Conservation (phyloP, 139 green algal species). For the Parachlorella kessleri region DNA sequence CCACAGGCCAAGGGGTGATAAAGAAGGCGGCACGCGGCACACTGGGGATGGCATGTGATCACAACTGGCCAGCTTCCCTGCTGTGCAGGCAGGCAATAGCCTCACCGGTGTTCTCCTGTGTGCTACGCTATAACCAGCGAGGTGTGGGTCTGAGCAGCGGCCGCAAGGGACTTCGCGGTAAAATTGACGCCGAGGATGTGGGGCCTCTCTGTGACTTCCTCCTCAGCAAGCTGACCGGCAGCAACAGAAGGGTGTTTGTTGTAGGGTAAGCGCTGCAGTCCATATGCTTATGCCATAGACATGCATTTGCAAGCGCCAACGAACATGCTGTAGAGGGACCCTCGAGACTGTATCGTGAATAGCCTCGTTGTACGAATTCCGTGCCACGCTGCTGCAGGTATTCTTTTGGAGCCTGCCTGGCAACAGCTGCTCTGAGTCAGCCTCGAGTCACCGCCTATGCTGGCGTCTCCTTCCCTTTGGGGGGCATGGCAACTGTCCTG, state of each 20-base stretch:
- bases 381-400: conserved; percentile 4
- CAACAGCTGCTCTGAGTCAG: conserved; percentile 6
- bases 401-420: conserved; percentile 31
- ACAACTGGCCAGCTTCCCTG: neutral
- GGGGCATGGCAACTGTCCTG: conserved; percentile 6
- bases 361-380: neutral
- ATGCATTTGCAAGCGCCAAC: neutral
- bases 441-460: conserved; percentile 1
- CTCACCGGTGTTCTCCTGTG: neutral
- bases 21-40: neutral
- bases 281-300: neutral
- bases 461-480: conserved; percentile 28
- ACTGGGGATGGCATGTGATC: neutral
- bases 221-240: neutral
- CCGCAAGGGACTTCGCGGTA: neutral
- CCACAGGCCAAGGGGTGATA: neutral
- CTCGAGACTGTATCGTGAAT: neutral
- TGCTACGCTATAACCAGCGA: conserved; percentile 33
- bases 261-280: neutral
- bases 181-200: neutral
- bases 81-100: neutral
- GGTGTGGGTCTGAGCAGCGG: conserved; percentile 30
- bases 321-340: neutral
- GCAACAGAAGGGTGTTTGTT: neutral
- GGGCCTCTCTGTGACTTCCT: neutral